Conservation (phyloP, 768 basidiomycete genomes). For the Holtermannia corniformis region DNA sequence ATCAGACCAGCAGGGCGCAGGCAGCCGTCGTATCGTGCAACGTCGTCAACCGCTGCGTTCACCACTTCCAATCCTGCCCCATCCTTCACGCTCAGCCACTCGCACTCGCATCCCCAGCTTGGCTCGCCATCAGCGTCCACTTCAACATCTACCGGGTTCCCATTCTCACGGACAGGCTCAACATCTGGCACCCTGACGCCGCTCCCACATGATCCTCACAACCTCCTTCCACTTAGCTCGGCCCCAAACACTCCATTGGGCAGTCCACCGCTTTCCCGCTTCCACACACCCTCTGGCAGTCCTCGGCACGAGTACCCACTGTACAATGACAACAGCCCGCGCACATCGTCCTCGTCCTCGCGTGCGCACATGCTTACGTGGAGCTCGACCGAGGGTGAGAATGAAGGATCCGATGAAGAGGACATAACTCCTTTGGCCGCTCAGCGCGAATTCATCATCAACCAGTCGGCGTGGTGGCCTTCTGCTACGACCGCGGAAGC, state of each 20-base stretch:
- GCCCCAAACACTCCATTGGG: neutral
- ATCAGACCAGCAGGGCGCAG: neutral
- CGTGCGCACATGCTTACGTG: neutral
- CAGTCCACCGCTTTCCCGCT: neutral
- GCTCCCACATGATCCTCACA: neutral
- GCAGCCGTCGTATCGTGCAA: neutral
- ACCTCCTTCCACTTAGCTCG: neutral
- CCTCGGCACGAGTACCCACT: neutral
- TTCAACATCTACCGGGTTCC: neutral
- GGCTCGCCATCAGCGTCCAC: neutral
- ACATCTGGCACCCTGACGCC: neutral
- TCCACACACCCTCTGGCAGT: neutral
- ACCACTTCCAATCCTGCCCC: neutral
- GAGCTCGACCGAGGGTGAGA: neutral
- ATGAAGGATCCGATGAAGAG: neutral
- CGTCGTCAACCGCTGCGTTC: neutral
- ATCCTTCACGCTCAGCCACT: too few species aligned
- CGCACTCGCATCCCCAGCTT: neutral
- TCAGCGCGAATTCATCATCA: neutral
- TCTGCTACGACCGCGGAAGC: neutral
- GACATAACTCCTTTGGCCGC: neutral
- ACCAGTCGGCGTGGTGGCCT: neutral
- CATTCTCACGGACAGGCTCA: neutral
- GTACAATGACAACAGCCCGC: neutral
- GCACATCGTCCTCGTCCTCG: neutral